These are phyloP conservation scores for Cafeteria roenbergensis DNA, from an alignment of 108 stramenopile genomes.

Conservation along the genomic window DNA sequence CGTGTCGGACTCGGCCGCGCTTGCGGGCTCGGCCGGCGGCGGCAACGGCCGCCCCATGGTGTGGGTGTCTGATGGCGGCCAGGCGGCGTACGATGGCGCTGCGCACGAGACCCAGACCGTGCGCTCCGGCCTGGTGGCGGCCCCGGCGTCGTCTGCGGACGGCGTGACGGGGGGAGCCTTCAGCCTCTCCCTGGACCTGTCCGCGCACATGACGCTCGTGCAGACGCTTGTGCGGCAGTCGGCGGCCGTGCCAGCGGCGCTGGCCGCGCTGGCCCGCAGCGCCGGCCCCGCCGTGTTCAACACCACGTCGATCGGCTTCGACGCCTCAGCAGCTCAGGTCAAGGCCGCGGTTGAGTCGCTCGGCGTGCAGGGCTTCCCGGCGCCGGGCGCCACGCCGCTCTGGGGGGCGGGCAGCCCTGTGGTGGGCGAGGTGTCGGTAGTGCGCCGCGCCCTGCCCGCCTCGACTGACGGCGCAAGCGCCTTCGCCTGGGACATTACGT, in stretches of 20 bases:
- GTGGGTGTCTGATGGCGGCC: constrained; percentile 36
- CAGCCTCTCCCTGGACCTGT: constrained; percentile 30
- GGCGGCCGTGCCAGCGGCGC: no score
- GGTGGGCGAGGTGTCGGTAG: no score
- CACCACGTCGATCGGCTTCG: no score
- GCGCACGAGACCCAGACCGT: constrained; percentile 49
- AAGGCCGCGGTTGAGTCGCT: constrained; percentile 41
- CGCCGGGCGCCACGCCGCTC: no score
- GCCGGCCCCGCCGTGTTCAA: no score
- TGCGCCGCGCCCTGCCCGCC: no score
- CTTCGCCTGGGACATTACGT: constrained; percentile 8
- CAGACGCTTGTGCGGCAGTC: no score
- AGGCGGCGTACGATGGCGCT: constrained; percentile 45
- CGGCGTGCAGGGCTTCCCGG: no score
- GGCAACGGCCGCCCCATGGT: constrained; percentile 17
- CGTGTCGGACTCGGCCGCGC: constrained; percentile 1
- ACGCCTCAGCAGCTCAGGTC: constrained; percentile 16
- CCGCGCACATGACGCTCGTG: neutral
- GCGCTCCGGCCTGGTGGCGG: constrained; percentile 19
- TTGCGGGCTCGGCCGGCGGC: no score
- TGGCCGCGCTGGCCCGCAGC: no score
- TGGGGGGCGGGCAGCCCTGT: no score
- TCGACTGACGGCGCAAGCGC: constrained; percentile 1
- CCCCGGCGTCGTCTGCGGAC: neutral
- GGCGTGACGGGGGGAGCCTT: constrained; percentile 20